These are phyloP conservation scores for Physcia stellaris DNA, from an alignment of 495 filamentous ascomycete species.

Conservation along the genomic window DNA sequence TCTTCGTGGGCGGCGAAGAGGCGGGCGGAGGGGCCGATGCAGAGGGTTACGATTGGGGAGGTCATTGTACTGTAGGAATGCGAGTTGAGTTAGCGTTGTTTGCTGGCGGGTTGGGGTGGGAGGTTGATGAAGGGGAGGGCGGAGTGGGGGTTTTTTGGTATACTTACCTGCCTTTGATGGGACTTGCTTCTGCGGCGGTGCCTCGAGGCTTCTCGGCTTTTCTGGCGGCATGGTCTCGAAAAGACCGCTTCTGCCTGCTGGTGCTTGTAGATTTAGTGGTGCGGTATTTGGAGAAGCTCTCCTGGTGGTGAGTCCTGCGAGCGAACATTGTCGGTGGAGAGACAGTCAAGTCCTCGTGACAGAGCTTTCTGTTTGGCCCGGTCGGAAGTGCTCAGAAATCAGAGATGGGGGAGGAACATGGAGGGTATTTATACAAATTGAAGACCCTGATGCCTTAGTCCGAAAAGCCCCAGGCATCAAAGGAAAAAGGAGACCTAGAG, in stretches of 20 bases:
- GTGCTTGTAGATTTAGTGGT: constrained; percentile 28
- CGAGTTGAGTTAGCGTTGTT: background rate
- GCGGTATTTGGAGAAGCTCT: constrained; percentile 33
- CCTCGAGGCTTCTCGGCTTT: constrained; percentile 12
- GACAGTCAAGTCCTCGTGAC: constrained; percentile 2
- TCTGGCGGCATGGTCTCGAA: constrained; percentile 20
- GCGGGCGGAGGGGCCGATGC: constrained; percentile 61
- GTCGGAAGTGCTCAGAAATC: constrained; percentile 2
- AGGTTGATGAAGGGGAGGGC: background rate
- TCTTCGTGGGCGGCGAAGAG: constrained; percentile 88
- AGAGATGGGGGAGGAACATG: constrained; percentile 4
- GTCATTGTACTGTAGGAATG: constrained; percentile 34
- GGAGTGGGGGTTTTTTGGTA: background rate
- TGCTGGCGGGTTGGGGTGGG: no score
- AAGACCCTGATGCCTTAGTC: constrained; percentile 7
- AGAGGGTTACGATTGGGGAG: constrained; percentile 65
- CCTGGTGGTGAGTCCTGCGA: constrained; percentile 19
- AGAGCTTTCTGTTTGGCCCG: constrained; percentile 2
- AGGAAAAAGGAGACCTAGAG: constrained; percentile 4
- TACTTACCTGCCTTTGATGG: constrained; percentile 29
- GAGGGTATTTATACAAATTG: background rate
- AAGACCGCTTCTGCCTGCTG: constrained; percentile 17
- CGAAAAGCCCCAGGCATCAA: constrained; percentile 9
- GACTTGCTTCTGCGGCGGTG: constrained; percentile 12
- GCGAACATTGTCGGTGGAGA: constrained; percentile 14